phyloP scores from a whole-genome alignment of 2,329 filamentous ascomycete genomes.

The Lasiodiplodia gonubiensis region DNA sequence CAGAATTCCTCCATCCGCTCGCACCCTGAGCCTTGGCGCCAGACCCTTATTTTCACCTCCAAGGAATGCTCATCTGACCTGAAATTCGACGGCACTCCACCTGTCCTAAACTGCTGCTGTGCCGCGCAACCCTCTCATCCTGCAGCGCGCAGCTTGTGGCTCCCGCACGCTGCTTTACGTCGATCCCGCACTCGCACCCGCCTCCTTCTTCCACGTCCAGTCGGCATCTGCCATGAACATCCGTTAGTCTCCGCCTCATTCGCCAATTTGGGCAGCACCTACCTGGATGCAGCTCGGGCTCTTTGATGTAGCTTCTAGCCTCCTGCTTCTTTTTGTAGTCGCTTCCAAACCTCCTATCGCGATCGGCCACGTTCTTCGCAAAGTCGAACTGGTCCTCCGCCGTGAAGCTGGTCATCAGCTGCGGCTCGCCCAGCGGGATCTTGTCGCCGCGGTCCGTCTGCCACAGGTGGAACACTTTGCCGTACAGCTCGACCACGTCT shows the following conservation, averaged over 20 bases:
- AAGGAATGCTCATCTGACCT: slow-evolving; percentile 7
- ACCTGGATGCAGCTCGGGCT: slow-evolving; percentile 51
- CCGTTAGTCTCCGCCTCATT: background rate
- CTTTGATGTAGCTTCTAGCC: slow-evolving; percentile 59
- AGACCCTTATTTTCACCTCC: background rate
- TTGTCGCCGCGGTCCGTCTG: slow-evolving; percentile 76
- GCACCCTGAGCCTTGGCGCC: background rate
- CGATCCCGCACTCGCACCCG: slow-evolving; percentile 5
- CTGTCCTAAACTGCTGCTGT: background rate
- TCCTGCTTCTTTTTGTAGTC: slow-evolving; percentile 60
- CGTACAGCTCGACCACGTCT: slow-evolving; percentile 74
- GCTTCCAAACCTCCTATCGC: slow-evolving; percentile 61
- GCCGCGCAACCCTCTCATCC: background rate
- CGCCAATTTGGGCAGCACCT: slow-evolving; percentile 4
- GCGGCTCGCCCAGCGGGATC: slow-evolving; percentile 64
- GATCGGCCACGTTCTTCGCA: slow-evolving; percentile 53
- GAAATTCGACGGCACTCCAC: background rate
- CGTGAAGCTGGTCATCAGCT: slow-evolving; percentile 70
- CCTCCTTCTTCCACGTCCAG: slow-evolving; percentile 24
- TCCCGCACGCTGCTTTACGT: slow-evolving; percentile 5
- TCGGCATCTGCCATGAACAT: slow-evolving; percentile 24
- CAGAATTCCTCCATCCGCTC: background rate
- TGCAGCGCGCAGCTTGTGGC: slow-evolving; percentile 1
- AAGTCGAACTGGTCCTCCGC: slow-evolving; percentile 56
- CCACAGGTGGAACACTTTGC: slow-evolving; percentile 87